phyloP scores from a whole-genome alignment of 106 monocot genomes.

The Acanthochlamys bracteata region DNA sequence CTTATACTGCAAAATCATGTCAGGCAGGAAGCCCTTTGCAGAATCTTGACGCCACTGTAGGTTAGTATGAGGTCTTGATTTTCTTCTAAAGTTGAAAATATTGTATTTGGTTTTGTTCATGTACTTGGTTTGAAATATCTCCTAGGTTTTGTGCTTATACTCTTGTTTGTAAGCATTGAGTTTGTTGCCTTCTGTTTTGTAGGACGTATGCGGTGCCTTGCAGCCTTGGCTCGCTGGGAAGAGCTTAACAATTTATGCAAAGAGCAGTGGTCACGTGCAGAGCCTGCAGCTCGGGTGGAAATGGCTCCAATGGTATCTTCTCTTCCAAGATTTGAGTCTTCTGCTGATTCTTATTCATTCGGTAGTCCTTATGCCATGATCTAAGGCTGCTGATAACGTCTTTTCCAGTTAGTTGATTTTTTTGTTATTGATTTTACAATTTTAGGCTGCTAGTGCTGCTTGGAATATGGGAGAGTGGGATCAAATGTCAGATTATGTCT shows the following conservation, averaged over 20 bases:
- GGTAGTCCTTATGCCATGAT: too few relatives aligned
- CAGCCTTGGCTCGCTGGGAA: constrained; percentile 96
- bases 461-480: constrained; percentile 99
- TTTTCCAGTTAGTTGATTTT: too few relatives aligned
- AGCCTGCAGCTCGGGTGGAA: constrained; percentile 77
- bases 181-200: neutral
- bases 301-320: constrained; percentile 94
- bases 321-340: neutral
- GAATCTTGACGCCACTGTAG: constrained; percentile 87
- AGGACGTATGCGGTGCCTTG: constrained; percentile 99
- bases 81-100: neutral
- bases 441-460: constrained; percentile 93
- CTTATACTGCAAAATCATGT: constrained; percentile 80
- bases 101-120: neutral
- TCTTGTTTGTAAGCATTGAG: neutral
- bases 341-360: too few relatives aligned
- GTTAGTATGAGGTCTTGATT: constrained; percentile 23
- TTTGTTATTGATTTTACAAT: neutral
- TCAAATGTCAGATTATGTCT: constrained; percentile 99
- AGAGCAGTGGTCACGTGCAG: constrained; percentile 92
- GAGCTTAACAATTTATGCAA: constrained; percentile 84
- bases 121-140: neutral
- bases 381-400: too few relatives aligned
- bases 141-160: too few relatives aligned
- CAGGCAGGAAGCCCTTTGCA: constrained; percentile 58